phyloP scores from a whole-genome alignment of 306 rosid species.

The Cucurbita argyrosperma region DNA sequence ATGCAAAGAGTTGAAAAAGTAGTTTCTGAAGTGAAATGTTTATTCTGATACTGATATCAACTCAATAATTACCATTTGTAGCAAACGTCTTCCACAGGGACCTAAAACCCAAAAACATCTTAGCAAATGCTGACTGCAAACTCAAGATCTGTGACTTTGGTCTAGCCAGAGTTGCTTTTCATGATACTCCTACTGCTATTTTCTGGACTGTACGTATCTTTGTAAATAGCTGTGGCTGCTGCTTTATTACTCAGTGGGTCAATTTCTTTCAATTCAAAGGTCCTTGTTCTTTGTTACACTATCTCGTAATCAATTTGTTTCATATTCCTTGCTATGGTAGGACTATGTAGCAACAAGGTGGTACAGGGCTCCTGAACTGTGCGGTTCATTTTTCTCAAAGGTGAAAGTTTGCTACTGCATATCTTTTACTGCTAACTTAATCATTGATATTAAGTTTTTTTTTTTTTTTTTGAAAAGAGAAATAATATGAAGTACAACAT shows the following conservation, averaged over 20 bases:
- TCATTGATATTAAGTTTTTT: not conserved
- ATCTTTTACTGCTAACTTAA: conserved; percentile 7
- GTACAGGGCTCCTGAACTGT: conserved; percentile 98
- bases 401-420: conserved; percentile 21
- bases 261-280: not conserved
- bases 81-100: conserved; percentile 99
- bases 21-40: conserved; percentile 8
- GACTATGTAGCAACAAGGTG: conserved; percentile 98
- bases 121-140: conserved; percentile 99
- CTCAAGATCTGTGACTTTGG: conserved; percentile 99
- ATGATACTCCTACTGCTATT: conserved; percentile 96
- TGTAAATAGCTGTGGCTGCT: not conserved
- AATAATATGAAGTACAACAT: not conserved
- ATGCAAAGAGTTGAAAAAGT: not conserved
- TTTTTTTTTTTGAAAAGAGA: not conserved
- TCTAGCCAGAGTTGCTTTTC: conserved; percentile 96
- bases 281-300: not conserved
- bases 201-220: conserved; percentile 84
- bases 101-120: conserved; percentile 88
- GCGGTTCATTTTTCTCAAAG: conserved; percentile 98
- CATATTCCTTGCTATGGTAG: conserved; percentile 29
- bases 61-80: conserved; percentile 26
- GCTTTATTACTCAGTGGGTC: not conserved
- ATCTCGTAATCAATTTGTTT: not conserved
- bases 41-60: conserved; percentile 15